Evolutionary conservation across 2,329 filamentous ascomycete genomes (phyloP).

Genomic region (Penicillium sp.): DNA sequence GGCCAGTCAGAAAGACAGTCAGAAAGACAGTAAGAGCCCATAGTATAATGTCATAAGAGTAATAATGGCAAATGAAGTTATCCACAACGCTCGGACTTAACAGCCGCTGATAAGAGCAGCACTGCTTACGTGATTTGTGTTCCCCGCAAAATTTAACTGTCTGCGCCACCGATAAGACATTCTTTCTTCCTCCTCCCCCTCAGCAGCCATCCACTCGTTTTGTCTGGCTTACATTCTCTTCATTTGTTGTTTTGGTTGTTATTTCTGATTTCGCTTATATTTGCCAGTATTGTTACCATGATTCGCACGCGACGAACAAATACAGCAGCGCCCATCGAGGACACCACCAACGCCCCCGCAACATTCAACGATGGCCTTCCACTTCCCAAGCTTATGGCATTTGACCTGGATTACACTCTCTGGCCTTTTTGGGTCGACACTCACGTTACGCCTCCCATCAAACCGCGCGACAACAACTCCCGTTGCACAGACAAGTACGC

Average conservation of each 20-base stretch:
- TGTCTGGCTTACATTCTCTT: background rate
- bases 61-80: background rate
- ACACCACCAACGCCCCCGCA: conserved; percentile 49
- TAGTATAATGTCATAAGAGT: no score
- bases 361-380: conserved; percentile 71
- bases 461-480: conserved; percentile 60
- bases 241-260: background rate
- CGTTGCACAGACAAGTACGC: conserved; percentile 50
- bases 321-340: conserved; percentile 37
- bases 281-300: conserved; percentile 29
- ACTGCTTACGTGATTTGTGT: conserved; percentile 6
- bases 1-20: background rate
- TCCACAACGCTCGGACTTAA: background rate
- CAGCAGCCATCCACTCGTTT: background rate
- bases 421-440: conserved; percentile 99
- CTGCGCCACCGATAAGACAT: background rate
- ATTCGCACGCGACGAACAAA: conserved; percentile 41
- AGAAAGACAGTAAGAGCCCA: background rate
- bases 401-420: conserved; percentile 97
- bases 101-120: background rate
- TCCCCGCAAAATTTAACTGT: conserved; percentile 3
- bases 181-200: background rate
- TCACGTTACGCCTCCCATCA: conserved; percentile 78
- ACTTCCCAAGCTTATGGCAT: conserved; percentile 82
- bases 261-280: background rate